Evolutionary conservation across 192 early-diverging fungal species (phyloP), one percentile per base, ranked within the genome.

Genomic region (Cladochytrium replicatum): DNA sequence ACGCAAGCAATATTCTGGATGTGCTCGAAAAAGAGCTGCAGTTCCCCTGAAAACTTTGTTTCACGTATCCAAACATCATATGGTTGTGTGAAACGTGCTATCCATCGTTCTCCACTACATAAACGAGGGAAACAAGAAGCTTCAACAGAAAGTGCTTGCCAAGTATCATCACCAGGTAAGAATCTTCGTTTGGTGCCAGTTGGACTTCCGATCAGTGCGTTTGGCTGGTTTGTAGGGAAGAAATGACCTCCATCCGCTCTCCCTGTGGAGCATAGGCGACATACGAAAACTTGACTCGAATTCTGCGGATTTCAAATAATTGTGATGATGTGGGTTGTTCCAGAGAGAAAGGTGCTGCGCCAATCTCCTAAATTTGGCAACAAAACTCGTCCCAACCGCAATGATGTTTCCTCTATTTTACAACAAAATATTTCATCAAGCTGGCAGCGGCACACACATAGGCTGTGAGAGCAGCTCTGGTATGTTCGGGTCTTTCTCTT

Each of bases 111-210:
- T 95, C 86, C 75, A 64, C 75, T 2, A 64, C 85, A 19, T 64
- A 74, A 11, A 95, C 41, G 87, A 85, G 11, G 71, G 63, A 15
- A 64, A 88, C 61, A 62, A 75, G 32, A 88, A 86, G 62, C 65
- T 91, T 27, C 57, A 83, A 6, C 79, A 81, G 48, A 74, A 85
- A 32, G 59, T 91, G 30, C 74, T 84, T 22, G 64, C 70, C 6
- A 63, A 69, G 31, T 75, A 88, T 57, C 86, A 89, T 61, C 29
- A 63, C 7, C 92, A 96, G n/a, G n/a, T n/a, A n/a, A n/a, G n/a
- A n/a, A n/a, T n/a, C n/a, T n/a, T n/a, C n/a, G n/a, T n/a, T n/a
- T n/a, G 8, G 87, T 86, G 0, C 87, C 87, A 54, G 29, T 52
- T 25, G 55, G 57, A 1, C 48, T 57, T 52, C 85, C 82, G n/a